Conservation (phyloP, 2,329 filamentous ascomycete genomes). For the Neofusicoccum sp. region DNA sequence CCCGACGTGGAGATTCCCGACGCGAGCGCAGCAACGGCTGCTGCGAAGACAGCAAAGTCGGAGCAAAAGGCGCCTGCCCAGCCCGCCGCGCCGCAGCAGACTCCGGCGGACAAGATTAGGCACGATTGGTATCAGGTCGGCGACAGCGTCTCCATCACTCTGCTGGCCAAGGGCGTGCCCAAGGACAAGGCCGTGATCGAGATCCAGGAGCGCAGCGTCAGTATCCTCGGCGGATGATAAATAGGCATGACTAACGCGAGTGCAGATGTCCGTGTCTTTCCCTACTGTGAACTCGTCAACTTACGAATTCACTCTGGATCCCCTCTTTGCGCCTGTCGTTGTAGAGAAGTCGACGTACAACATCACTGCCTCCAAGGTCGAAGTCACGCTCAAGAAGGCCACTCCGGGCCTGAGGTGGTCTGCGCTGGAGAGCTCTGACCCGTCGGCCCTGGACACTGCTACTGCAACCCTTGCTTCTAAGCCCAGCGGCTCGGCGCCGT, state of each 20-base stretch:
- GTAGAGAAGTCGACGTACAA: constrained; percentile 58
- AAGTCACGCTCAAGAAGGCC: constrained; percentile 70
- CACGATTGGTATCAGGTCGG: constrained; percentile 68
- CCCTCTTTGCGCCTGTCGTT: constrained; percentile 67
- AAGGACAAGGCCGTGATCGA: constrained; percentile 56
- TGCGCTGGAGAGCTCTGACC: constrained; percentile 48
- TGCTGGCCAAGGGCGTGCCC: constrained; percentile 64
- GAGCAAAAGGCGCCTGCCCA: neutral
- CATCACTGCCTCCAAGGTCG: constrained; percentile 76
- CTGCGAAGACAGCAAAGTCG: constrained; percentile 19
- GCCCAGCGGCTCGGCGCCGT: constrained; percentile 44
- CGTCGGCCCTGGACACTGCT: constrained; percentile 17
- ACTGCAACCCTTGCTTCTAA: constrained; percentile 22
- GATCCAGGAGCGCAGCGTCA: constrained; percentile 49
- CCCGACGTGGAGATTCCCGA: constrained; percentile 50
- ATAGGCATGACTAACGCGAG: constrained; percentile 17
- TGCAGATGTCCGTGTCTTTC: constrained; percentile 57
- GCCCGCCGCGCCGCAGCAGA: constrained; percentile 28
- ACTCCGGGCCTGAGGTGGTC: constrained; percentile 67
- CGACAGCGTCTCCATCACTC: constrained; percentile 60
- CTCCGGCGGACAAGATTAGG: constrained; percentile 59
- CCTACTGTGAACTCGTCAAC: constrained; percentile 53
- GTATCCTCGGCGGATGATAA: constrained; percentile 20
- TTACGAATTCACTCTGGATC: constrained; percentile 62
- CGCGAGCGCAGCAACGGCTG: constrained; percentile 33